Evolutionary conservation across 306 rosid genomes (phyloP).

Genomic region (Quercus variabilis): DNA sequence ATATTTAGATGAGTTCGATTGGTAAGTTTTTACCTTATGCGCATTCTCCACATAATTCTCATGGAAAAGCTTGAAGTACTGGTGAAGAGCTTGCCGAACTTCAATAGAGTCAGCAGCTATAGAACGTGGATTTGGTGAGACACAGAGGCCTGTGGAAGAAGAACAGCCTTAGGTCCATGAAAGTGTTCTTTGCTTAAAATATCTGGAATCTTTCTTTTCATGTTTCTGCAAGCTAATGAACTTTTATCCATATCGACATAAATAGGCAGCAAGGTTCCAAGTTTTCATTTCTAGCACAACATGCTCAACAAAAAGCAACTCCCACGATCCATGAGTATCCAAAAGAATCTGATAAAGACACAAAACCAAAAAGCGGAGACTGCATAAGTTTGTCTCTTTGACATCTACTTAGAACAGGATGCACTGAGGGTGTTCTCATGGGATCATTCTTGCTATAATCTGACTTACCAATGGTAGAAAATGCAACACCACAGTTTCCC

Average conservation of each 20-base stretch:
- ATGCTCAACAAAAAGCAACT: slow-evolving; percentile 63
- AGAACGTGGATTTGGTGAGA: slow-evolving; percentile 62
- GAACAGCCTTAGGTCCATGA: slow-evolving; percentile 74
- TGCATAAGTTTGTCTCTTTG: slow-evolving; percentile 59
- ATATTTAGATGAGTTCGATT: not conserved
- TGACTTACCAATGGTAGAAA: slow-evolving; percentile 95
- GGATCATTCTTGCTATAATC: slow-evolving; percentile 56
- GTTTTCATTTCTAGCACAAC: slow-evolving; percentile 83
- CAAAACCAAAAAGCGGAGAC: slow-evolving; percentile 71
- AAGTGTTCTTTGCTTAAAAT: slow-evolving; percentile 86
- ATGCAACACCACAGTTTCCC: slow-evolving; percentile 62
- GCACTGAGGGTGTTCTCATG: slow-evolving; percentile 85
- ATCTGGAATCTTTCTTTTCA: slow-evolving; percentile 50
- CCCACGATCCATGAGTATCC: slow-evolving; percentile 96
- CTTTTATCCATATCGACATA: slow-evolving; percentile 48
- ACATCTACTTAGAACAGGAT: slow-evolving; percentile 82
- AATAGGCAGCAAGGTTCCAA: slow-evolving; percentile 69
- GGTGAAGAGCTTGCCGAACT: slow-evolving; percentile 85
- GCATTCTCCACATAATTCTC: slow-evolving; percentile 93
- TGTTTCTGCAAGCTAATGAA: slow-evolving; percentile 25
- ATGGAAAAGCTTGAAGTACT: slow-evolving; percentile 89
- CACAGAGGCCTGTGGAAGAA: slow-evolving; percentile 53
- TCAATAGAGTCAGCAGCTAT: slow-evolving; percentile 82
- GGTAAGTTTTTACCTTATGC: slow-evolving; percentile 58
- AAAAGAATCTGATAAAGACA: slow-evolving; percentile 85